phyloP scores from a whole-genome alignment of 805 yeast species.

The Zygoascus biomembranicola region DNA sequence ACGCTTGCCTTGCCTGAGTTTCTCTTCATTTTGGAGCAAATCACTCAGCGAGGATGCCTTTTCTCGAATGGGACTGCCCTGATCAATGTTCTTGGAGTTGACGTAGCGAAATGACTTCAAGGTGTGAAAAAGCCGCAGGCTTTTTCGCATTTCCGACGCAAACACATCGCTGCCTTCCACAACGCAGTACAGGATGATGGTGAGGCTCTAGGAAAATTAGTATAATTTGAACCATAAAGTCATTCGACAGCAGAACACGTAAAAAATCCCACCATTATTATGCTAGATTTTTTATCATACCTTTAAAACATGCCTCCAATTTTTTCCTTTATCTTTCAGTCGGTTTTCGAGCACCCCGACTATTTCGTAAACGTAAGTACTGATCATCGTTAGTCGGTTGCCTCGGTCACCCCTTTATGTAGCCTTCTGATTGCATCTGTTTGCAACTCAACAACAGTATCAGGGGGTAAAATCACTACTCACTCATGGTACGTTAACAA shows the following conservation, averaged over 20 bases:
- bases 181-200: slow-evolving; percentile 80
- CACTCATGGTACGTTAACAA: slow-evolving; percentile 54
- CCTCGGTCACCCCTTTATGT: not conserved
- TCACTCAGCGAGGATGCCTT: slow-evolving; percentile 23
- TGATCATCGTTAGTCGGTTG: not conserved
- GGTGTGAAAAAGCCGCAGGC: slow-evolving; percentile 77
- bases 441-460: not conserved
- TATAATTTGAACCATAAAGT: not conserved
- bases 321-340: slow-evolving; percentile 88
- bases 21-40: slow-evolving; percentile 21
- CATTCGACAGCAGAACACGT: slow-evolving; percentile 15
- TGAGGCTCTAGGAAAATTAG: slow-evolving; percentile 37
- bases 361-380: slow-evolving; percentile 68
- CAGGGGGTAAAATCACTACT: slow-evolving; percentile 1
- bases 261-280: slow-evolving; percentile 5
- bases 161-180: slow-evolving; percentile 82
- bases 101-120: slow-evolving; percentile 78
- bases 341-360: slow-evolving; percentile 91
- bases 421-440: not conserved
- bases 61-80: slow-evolving; percentile 24
- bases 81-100: slow-evolving; percentile 37
- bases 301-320: slow-evolving; percentile 95
- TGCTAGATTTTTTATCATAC: slow-evolving; percentile 16
- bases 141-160: slow-evolving; percentile 82
- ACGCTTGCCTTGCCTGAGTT: slow-evolving; percentile 21